Conservation (phyloP, 2,329 filamentous ascomycete genomes). For the Colletotrichum tabaci region DNA sequence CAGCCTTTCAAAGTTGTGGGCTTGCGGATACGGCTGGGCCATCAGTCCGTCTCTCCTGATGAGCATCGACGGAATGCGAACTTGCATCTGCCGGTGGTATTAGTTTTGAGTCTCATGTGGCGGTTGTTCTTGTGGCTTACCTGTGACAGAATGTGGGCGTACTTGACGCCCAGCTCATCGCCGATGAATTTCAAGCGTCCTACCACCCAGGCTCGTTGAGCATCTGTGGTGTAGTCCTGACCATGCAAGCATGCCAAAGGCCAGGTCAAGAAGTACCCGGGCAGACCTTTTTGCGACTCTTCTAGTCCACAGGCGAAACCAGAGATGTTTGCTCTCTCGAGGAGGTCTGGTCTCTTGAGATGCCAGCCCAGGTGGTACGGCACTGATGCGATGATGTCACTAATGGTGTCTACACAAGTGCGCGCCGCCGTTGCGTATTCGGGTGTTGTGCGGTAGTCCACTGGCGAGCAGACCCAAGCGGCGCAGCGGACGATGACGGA, state of each 20-base stretch:
- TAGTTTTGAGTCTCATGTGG: slow-evolving; percentile 5
- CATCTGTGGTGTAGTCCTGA: slow-evolving; percentile 72
- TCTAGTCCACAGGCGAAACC: slow-evolving; percentile 67
- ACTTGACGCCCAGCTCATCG: slow-evolving; percentile 70
- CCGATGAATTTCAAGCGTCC: slow-evolving; percentile 70
- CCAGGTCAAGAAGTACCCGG: slow-evolving; percentile 73
- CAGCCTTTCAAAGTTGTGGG: slow-evolving; percentile 62
- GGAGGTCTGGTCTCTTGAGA: slow-evolving; percentile 59
- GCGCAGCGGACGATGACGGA: slow-evolving; percentile 71
- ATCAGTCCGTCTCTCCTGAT: slow-evolving; percentile 69
- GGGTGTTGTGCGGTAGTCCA: slow-evolving; percentile 74
- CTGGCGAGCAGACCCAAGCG: slow-evolving; percentile 72
- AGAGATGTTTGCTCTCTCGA: slow-evolving; percentile 57
- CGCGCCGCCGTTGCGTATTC: slow-evolving; percentile 71
- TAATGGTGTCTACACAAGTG: slow-evolving; percentile 67
- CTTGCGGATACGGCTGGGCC: slow-evolving; percentile 59
- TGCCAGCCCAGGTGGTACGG: slow-evolving; percentile 75
- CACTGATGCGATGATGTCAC: slow-evolving; percentile 73
- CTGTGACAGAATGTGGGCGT: slow-evolving; percentile 68
- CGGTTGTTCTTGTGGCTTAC: slow-evolving; percentile 54
- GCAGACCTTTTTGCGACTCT: slow-evolving; percentile 66
- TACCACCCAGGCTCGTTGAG: slow-evolving; percentile 69
- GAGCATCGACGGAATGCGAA: slow-evolving; percentile 75
- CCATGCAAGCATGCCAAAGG: slow-evolving; percentile 68
- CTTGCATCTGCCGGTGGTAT: slow-evolving; percentile 60